These are phyloP conservation scores for Monilinia aucupariae DNA, from an alignment of 2,329 filamentous ascomycete genomes.

Conservation along the genomic window DNA sequence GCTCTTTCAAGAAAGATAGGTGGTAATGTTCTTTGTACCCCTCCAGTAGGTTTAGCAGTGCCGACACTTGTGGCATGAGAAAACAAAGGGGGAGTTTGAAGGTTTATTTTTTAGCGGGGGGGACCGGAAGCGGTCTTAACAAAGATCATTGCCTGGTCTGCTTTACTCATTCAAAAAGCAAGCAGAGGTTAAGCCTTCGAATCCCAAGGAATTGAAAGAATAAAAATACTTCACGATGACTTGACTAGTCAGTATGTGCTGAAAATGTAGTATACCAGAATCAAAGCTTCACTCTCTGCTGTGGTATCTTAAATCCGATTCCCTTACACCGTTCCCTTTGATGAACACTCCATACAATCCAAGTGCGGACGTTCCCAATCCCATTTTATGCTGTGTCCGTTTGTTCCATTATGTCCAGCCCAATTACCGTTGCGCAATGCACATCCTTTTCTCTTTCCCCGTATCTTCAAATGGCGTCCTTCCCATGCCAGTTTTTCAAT, in stretches of 20 bases:
- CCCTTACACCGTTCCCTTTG: not conserved
- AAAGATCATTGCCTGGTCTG: not conserved
- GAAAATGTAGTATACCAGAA: conserved; percentile 3
- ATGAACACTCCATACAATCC: conserved; percentile 12
- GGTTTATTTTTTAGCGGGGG: not conserved
- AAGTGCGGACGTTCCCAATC: not conserved
- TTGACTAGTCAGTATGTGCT: not conserved
- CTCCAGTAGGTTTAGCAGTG: not conserved
- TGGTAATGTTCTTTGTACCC: not conserved
- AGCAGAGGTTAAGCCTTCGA: not conserved
- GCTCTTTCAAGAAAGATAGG: not conserved
- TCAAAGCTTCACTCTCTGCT: not conserved
- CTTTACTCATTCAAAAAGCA: not conserved
- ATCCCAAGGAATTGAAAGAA: not conserved
- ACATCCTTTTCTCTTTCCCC: not conserved
- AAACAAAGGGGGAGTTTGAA: conserved; percentile 1
- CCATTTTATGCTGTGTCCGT: conserved; percentile 5
- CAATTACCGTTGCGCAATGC: not conserved
- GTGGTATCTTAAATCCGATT: conserved; percentile 9
- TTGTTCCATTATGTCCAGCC: not conserved
- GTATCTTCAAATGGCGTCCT: not conserved
- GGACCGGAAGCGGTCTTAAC: not conserved
- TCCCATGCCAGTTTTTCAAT: not conserved
- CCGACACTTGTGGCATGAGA: not conserved
- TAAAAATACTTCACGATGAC: not conserved